phyloP scores from a whole-genome alignment of 768 basidiomycete species.

The Cystofilobasidium ferigula region DNA sequence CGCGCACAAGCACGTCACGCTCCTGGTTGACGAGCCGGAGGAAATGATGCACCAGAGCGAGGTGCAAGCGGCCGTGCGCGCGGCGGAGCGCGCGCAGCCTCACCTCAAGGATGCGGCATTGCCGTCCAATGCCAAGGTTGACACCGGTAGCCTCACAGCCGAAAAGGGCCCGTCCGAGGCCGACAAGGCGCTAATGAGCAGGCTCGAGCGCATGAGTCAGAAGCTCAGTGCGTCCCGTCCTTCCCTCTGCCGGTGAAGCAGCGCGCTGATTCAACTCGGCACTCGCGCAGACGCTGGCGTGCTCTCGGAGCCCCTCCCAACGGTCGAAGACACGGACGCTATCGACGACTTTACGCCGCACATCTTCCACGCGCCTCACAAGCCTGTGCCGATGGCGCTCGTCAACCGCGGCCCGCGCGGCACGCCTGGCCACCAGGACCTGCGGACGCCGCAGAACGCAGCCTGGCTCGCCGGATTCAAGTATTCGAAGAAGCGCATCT shows the following conservation, averaged over 20 bases:
- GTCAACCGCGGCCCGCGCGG: conserved; percentile 53
- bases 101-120: not conserved
- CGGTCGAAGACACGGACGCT: conserved; percentile 40
- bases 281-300: conserved; percentile 36
- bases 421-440: conserved; percentile 38
- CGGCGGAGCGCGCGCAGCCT: not conserved
- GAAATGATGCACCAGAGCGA: not conserved
- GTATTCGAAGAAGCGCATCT: conserved; percentile 52
- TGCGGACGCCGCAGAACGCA: conserved; percentile 51
- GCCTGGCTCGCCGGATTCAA: conserved; percentile 58
- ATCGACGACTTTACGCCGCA: conserved; percentile 53
- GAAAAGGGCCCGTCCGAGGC: not conserved
- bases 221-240: conserved; percentile 35
- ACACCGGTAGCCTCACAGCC: not conserved
- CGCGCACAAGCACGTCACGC: conserved; percentile 1
- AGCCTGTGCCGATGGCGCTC: conserved; percentile 54
- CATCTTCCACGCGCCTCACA: conserved; percentile 50
- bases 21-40: conserved; percentile 13
- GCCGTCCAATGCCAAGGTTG: not conserved
- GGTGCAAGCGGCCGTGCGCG: not conserved
- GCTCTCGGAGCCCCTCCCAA: conserved; percentile 39
- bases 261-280: not conserved
- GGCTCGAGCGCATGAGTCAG: conserved; percentile 37
- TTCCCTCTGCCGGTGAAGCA: not conserved
- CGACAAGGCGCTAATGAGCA: conserved; percentile 14